Evolutionary conservation across 2,329 filamentous ascomycete species (phyloP), one percentile per base, ranked within the genome.

Genomic region (Cordyceps fumosorosea): DNA sequence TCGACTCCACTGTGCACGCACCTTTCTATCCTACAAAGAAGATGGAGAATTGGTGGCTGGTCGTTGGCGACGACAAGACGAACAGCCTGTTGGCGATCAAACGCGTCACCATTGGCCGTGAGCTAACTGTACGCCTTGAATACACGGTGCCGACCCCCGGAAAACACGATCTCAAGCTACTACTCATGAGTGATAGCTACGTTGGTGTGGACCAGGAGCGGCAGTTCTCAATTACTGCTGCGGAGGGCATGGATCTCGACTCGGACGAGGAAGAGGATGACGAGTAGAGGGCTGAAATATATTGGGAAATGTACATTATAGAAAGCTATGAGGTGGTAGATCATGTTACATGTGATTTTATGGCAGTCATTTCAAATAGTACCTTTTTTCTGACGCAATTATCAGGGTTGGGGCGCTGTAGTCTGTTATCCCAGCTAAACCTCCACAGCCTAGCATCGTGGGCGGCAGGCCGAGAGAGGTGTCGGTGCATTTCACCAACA

Each of bases 31-130:
- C 95, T 0, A 81, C 76, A 56, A 89, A 89, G 75, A 99, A 99
- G 82, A 89, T 91, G 79, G 95, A 99, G 81, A 96, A 95, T 73
- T 99, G 93, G 93, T 99, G 95, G 95, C 79, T 99, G 62, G 91
- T 99, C 22, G 91, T 99, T 40, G 93, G 93, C 34, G 93, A 98
- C 69, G 92, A 97, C 77, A 89, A 86, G 73, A 91, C 89, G 47
- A 93, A 91, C 79, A 93, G 83, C 66, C 80, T 99, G 65, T 80
- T 98, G 63, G 93, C 91, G 3, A 96, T 98, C 79, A 99, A 98
- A 82, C 86, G 93, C 68, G 88, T 99, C 64, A 96, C 93, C 1
- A 89, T 99, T 66, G 89, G 87, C 47, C 84, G 84, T 68, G 87
- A 89, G 72, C 77, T 96, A 69, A 89, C 90, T 70, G 84, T 92